A percentile compares a stretch with the other conserved stretches of the same genome.
Evolutionary conservation across 495 filamentous ascomycete species (phyloP).

Genomic region (Trichoderma gamsii): DNA sequence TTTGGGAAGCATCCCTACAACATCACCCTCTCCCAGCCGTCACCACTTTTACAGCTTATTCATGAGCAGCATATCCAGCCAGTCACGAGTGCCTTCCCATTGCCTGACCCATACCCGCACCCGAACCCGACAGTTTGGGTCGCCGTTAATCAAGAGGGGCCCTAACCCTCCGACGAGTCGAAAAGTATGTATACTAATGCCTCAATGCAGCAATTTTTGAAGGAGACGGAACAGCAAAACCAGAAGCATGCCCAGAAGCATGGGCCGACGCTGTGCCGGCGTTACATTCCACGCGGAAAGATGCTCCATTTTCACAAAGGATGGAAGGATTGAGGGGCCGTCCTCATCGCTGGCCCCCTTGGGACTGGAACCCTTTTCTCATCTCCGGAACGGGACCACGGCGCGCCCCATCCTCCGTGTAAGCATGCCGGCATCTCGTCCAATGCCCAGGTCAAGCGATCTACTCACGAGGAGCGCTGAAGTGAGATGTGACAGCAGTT

Average conservation of each 20-base stretch:
- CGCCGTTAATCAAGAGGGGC: not conserved
- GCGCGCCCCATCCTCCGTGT: no score
- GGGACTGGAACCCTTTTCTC: no score
- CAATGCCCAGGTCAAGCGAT: no score
- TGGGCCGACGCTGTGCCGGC: not conserved
- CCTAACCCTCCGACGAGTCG: not conserved
- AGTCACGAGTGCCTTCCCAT: not conserved
- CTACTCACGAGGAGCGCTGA: no score
- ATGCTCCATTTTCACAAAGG: not conserved
- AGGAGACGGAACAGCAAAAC: not conserved
- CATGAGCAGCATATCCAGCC: no score
- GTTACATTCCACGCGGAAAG: not conserved
- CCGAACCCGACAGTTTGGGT: not conserved
- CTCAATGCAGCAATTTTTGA: not conserved
- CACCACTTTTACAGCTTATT: no score
- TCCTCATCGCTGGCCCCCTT: not conserved
- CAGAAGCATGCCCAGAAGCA: no score
- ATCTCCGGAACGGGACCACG: no score
- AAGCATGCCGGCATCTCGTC: no score
- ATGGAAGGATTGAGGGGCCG: not conserved
- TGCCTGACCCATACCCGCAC: not conserved
- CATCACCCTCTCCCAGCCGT: no score
- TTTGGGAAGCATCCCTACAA: no score
- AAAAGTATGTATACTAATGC: not conserved
- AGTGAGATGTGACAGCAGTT: no score